Conservation (phyloP, 768 basidiomycete species). For the Neoboletus brunneissimus region DNA sequence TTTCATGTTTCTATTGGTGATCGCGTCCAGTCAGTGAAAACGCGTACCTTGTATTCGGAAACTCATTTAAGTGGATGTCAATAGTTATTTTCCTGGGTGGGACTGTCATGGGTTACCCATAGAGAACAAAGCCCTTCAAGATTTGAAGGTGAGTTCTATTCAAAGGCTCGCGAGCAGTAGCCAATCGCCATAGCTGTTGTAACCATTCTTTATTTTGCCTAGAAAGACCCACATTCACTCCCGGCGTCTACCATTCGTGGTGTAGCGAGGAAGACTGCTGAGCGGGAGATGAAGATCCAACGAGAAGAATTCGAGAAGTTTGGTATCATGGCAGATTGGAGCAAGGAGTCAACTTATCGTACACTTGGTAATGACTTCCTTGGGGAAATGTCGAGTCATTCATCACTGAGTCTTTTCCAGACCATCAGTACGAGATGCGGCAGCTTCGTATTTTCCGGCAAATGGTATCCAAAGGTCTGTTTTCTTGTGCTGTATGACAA, state of each 20-base stretch:
- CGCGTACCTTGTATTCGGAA: neutral
- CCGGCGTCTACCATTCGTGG: slow-evolving; percentile 59
- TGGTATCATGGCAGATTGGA: slow-evolving; percentile 93
- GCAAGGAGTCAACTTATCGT: slow-evolving; percentile 65
- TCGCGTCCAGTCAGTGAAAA: slow-evolving; percentile 68
- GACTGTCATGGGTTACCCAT: slow-evolving; percentile 98
- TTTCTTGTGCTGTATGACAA: neutral
- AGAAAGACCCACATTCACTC: slow-evolving; percentile 59
- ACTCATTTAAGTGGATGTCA: neutral
- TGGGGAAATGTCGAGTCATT: neutral
- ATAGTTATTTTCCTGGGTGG: slow-evolving; percentile 95
- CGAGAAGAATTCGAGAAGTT: slow-evolving; percentile 75
- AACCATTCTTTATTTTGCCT: neutral
- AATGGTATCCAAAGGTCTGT: slow-evolving; percentile 81
- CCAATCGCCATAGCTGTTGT: neutral
- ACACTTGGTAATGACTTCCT: slow-evolving; percentile 63
- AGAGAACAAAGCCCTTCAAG: slow-evolving; percentile 86
- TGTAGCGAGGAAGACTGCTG: slow-evolving; percentile 70
- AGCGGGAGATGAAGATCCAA: slow-evolving; percentile 71
- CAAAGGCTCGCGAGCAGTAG: neutral
- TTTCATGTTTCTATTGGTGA: slow-evolving; percentile 77
- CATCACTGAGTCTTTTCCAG: slow-evolving; percentile 38
- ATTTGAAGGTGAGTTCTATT: slow-evolving; percentile 56
- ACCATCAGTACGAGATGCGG: slow-evolving; percentile 82
- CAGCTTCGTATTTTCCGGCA: slow-evolving; percentile 81